Evolutionary conservation across 441 rosid species (phyloP).

Genomic region (Pelargonium cotyledonis): DNA sequence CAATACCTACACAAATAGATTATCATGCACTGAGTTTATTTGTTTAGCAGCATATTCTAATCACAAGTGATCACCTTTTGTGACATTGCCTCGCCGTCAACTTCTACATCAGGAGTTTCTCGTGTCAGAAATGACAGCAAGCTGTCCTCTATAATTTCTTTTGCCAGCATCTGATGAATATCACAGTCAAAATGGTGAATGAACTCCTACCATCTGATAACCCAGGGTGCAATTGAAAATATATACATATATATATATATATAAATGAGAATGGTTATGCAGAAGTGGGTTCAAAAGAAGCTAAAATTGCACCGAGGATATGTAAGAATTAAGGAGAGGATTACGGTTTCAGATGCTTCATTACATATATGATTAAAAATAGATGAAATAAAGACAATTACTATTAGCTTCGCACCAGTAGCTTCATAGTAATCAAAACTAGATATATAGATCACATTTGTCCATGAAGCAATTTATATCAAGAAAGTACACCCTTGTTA

Average conservation of each 20-base stretch:
- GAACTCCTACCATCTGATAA: constrained; percentile 11
- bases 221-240: not conserved
- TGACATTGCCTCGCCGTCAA: constrained; percentile 40
- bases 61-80: constrained; percentile 44
- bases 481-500: not conserved
- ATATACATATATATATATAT: too few species aligned
- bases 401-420: too few species aligned
- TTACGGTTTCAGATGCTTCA: too few species aligned
- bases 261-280: too few species aligned
- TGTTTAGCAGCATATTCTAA: constrained; percentile 13
- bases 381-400: too few species aligned
- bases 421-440: too few species aligned
- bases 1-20: constrained; percentile 44
- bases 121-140: constrained; percentile 67
- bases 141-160: constrained; percentile 78
- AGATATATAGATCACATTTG: too few species aligned
- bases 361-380: too few species aligned
- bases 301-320: too few species aligned
- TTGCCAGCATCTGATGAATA: constrained; percentile 73
- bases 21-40: constrained; percentile 17
- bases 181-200: constrained; percentile 17
- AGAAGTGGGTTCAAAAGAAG: too few species aligned
- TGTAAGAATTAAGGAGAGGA: too few species aligned
- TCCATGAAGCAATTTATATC: not conserved
- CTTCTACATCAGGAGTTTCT: constrained; percentile 46